phyloP scores from a whole-genome alignment of 2,329 filamentous ascomycete species.

The Microcyclospora pomicola region DNA sequence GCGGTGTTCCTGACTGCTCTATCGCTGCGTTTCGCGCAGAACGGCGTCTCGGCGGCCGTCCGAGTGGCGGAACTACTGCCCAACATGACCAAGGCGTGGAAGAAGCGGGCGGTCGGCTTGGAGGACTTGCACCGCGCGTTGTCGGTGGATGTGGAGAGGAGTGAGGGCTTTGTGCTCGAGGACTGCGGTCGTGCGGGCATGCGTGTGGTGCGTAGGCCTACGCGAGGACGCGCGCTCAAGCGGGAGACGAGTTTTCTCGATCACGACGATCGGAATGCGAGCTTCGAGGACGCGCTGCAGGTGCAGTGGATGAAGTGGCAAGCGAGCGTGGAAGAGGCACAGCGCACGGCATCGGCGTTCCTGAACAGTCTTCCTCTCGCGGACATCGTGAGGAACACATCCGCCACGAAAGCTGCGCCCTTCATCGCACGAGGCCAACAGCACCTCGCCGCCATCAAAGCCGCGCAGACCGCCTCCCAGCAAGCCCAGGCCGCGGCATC shows the following conservation, averaged over 20 bases:
- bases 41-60: slow-evolving; percentile 31
- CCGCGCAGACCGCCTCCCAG: slow-evolving; percentile 26
- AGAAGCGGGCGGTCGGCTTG: slow-evolving; percentile 31
- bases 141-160: slow-evolving; percentile 23
- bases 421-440: slow-evolving; percentile 53
- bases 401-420: slow-evolving; percentile 38
- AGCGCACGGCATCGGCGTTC: slow-evolving; percentile 35
- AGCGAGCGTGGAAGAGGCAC: slow-evolving; percentile 21
- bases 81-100: slow-evolving; percentile 31
- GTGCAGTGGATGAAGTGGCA: slow-evolving; percentile 32
- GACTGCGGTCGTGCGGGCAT: slow-evolving; percentile 19
- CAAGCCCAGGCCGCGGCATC: slow-evolving; percentile 5
- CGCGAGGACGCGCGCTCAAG: slow-evolving; percentile 9
- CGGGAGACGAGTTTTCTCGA: slow-evolving; percentile 17
- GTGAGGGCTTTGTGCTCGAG: slow-evolving; percentile 13
- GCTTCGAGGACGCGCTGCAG: slow-evolving; percentile 37
- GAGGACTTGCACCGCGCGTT: slow-evolving; percentile 34
- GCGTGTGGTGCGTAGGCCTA: slow-evolving; percentile 8
- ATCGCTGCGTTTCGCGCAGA: slow-evolving; percentile 37
- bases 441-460: slow-evolving; percentile 55
- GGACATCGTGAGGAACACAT: slow-evolving; percentile 38
- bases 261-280: slow-evolving; percentile 29
- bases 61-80: slow-evolving; percentile 28
- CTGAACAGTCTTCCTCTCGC: slow-evolving; percentile 44
- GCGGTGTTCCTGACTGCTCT: slow-evolving; percentile 36